Evolutionary conservation across 140 eudicot genomes (phyloP), one percentile per base, ranked within the genome.

Genomic region (Artemisia princeps): DNA sequence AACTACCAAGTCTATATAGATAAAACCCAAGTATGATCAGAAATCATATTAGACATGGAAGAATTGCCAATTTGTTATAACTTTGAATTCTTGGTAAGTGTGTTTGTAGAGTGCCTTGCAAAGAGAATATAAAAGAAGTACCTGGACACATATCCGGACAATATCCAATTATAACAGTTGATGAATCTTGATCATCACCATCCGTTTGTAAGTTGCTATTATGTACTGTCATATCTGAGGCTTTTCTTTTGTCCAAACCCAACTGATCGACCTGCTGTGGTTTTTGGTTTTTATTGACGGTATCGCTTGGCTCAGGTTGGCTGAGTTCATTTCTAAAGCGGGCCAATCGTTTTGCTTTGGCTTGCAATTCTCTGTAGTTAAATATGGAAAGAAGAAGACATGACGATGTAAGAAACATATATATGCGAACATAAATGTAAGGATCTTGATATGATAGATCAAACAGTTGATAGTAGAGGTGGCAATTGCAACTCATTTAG

Each of bases 141-240:
- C 96, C 99, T 56, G 99, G 99, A 77, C 99, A 92, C 99, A 92
- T 92, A 74, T 92, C 95, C 69, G 87, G 87, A 79, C 99, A 88
- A 24, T 75, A 64, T 68, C 99, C 99, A 61, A 74, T 76, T 56
- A 92, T 92, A 71, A 78, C 71, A 67, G 76, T 76, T 15, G 86
- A 72, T 56, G 84, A 78, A 50, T 76, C 85, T 73, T 42, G 71
- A 52, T 76, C 86, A 77, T 92, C 96, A 77, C 72, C 60, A 62
- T 85, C 96, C 16, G 33, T 64, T 44, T 51, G 66, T 53, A 59
- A 48, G 76, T 77, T 77, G 69, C 71, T 80, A 72, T 67, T 78
- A 14, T 82, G 81, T 30, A 69, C 86, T 9, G 65, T 55, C 67
- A 56, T 12, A 70, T 83, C 85, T 48, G 78, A 67, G 69, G 69